These are phyloP conservation scores for Boletellus ananiceps DNA, from an alignment of 768 basidiomycete genomes.

Conservation along the genomic window DNA sequence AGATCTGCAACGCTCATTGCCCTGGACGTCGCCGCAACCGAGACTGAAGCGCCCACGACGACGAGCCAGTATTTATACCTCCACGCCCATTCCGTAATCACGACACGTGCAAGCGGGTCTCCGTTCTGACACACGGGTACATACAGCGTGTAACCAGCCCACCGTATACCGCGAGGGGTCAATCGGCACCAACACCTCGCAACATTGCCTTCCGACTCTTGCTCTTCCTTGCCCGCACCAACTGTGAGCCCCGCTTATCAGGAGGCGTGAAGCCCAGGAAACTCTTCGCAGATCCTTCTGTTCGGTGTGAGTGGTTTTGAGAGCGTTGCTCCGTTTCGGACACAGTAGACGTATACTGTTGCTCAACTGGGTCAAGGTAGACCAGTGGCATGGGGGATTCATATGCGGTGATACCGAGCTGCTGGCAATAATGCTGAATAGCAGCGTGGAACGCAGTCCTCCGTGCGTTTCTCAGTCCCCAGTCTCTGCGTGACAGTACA, in stretches of 20 bases:
- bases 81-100: conserved; percentile 19
- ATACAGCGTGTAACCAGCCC: conserved; percentile 10
- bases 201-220: conserved; percentile 34
- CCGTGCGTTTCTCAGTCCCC: conserved; percentile 56
- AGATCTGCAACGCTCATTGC: conserved; percentile 36
- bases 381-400: conserved; percentile 60
- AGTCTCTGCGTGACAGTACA: conserved; percentile 36
- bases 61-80: conserved; percentile 21
- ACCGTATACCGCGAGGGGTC: conserved; percentile 9
- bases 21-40: conserved; percentile 18
- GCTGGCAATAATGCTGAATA: conserved; percentile 64
- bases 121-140: conserved; percentile 3
- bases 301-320: conserved; percentile 6
- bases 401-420: conserved; percentile 61
- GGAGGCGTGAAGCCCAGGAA: conserved; percentile 31
- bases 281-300: conserved; percentile 11
- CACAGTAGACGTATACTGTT: conserved; percentile 4
- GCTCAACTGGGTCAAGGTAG: conserved; percentile 32
- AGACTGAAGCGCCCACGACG: conserved; percentile 9
- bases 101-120: conserved; percentile 14
- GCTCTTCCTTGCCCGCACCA: conserved; percentile 28
- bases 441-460: conserved; percentile 80
- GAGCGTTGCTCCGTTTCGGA: background rate
- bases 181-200: conserved; percentile 26
- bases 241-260: conserved; percentile 11